Base-by-base conservation (phyloP, 306 rosid species). In the Chamaecrista fasciculata region DNA sequence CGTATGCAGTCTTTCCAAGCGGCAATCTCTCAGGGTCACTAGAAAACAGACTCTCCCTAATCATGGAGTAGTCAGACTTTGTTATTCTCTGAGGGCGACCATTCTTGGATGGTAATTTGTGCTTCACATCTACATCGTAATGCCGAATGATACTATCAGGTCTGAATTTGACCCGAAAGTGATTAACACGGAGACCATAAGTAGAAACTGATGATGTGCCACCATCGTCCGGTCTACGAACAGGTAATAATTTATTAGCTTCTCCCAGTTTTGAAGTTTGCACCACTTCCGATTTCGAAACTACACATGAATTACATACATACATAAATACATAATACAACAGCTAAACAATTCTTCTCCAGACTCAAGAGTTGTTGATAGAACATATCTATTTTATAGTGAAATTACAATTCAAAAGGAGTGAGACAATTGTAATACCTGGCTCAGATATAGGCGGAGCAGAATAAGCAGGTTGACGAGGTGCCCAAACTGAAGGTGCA, bases 191-290 rank as follows among this genome's bases (percentile, higher is more conserved):
- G 20, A 87, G 84, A 42, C 25, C 68, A 50, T 20, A 65, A 14
- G 79, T 61, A 61, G 69, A 76, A 73, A 79, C 24, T 4, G 76
- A 49, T 42, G 29, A 25, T 1, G 49, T 48, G 44, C 95, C 95
- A 25, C 91, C 94, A 14, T 44, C 5, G 68, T 90, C 96, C 55
- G 95, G 96, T 69, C 96, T 83, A 24, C 3, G 81, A 37, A 84
- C 62, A 0, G 89, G 96, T 3, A 59, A 11, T 24, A 49, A 39
- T 66, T 14, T 83, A 23, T 61, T 40, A 23, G 8, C 67, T 37
- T 75, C 73, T 6, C 57, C 60, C 5, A 44, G 10, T 29, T 52
- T 39, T 0, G 84, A 65, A 49, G 82, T 70, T 34, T 69, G 65
- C 18, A 71, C 24, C 4, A 15, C 34, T 76, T 76, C 76, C 74